phyloP scores from a whole-genome alignment of 371 early-diverging fungal genomes.

The Mucor racemosus region DNA sequence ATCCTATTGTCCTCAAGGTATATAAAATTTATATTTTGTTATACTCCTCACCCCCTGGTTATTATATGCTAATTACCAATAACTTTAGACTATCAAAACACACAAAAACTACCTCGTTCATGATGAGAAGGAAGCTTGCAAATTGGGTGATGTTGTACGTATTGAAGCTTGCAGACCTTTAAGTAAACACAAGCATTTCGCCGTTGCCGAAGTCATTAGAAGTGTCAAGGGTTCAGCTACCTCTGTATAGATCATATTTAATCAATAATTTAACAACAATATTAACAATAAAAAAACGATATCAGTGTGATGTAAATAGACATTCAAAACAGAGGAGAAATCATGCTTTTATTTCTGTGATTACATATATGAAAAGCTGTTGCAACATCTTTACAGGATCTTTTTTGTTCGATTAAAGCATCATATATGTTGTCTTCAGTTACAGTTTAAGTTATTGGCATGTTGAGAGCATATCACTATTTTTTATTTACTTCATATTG shows the following conservation, averaged over 20 bases:
- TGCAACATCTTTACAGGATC: not conserved
- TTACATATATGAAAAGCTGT: not conserved
- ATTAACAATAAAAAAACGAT: not conserved
- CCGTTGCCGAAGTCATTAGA: conserved; percentile 84
- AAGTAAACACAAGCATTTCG: conserved; percentile 88
- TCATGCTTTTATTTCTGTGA: not conserved
- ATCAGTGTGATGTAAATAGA: conserved; percentile 5
- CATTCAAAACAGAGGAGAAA: not conserved
- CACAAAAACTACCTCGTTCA: conserved; percentile 92
- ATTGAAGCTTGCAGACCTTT: conserved; percentile 91
- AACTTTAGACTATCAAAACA: conserved; percentile 57
- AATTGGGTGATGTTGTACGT: conserved; percentile 90
- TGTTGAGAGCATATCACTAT: too few relatives aligned
- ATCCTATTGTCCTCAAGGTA: conserved; percentile 90
- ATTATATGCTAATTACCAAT: not conserved
- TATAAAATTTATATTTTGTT: not conserved
- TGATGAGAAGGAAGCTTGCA: conserved; percentile 84
- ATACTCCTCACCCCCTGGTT: not conserved
- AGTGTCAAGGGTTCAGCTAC: conserved; percentile 30
- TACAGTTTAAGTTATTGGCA: too few relatives aligned
- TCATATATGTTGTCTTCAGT: not conserved
- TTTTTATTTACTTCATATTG: too few relatives aligned
- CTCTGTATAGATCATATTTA: not conserved
- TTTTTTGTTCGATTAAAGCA: not conserved
- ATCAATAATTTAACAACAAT: not conserved